Evolutionary conservation across 2,329 filamentous ascomycete species (phyloP).

Genomic region (Colletotrichum acutatum): DNA sequence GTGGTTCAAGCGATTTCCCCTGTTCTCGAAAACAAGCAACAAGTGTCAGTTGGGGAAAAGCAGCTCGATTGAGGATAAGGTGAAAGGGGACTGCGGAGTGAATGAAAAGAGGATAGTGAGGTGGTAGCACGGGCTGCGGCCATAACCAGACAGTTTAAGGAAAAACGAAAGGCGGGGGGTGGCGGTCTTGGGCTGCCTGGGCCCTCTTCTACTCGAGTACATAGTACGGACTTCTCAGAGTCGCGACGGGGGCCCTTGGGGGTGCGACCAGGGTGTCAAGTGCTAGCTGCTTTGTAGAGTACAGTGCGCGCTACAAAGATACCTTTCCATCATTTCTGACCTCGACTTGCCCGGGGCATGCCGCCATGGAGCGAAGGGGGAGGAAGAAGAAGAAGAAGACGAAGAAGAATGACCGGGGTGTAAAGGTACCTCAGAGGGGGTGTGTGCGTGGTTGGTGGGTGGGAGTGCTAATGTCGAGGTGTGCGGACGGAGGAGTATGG

Average conservation of each 20-base stretch:
- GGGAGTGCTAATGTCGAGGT: background rate
- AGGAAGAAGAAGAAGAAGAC: background rate
- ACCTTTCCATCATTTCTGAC: slow-evolving; percentile 1
- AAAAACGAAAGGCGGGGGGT: slow-evolving; percentile 45
- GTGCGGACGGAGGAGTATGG: too few relatives aligned
- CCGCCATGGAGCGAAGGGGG: background rate
- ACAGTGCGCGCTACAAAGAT: slow-evolving; percentile 26
- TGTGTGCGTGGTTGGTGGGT: background rate
- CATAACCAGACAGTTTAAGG: slow-evolving; percentile 53
- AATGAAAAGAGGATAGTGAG: slow-evolving; percentile 62
- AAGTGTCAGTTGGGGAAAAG: slow-evolving; percentile 49
- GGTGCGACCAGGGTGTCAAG: slow-evolving; percentile 24
- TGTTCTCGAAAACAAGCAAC: slow-evolving; percentile 52
- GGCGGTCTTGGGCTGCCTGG: slow-evolving; percentile 36
- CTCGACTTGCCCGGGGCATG: background rate
- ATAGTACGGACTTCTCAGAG: slow-evolving; percentile 15
- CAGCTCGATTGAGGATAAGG: slow-evolving; percentile 48
- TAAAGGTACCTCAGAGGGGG: background rate
- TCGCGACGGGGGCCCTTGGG: slow-evolving; percentile 29
- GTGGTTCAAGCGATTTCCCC: slow-evolving; percentile 43
- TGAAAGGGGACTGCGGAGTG: slow-evolving; percentile 59
- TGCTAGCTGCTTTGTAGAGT: slow-evolving; percentile 30
- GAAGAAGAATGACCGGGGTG: background rate
- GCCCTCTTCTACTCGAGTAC: background rate
- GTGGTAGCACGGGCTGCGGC: slow-evolving; percentile 59